These are phyloP conservation scores for Penicillium cosmopolitanum DNA, from an alignment of 495 filamentous ascomycete species.

Conservation along the genomic window DNA sequence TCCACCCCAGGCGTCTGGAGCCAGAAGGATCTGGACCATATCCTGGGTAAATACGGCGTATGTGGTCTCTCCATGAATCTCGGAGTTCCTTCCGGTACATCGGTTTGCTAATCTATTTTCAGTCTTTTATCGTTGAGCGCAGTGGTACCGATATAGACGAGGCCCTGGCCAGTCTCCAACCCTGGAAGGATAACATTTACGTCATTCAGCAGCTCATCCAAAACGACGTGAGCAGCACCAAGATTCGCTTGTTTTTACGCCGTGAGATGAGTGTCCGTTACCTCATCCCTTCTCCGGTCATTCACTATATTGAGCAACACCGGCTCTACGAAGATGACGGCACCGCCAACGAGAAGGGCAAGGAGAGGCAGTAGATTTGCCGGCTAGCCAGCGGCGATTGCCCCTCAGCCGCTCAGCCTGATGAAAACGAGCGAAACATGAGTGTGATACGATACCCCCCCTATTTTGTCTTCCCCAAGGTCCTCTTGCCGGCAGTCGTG, in stretches of 20 bases:
- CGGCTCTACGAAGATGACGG: constrained; percentile 72
- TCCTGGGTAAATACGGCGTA: constrained; percentile 80
- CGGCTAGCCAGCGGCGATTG: constrained; percentile 26
- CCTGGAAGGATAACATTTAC: constrained; percentile 78
- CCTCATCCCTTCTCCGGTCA: constrained; percentile 66
- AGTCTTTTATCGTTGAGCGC: constrained; percentile 86
- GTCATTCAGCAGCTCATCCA: constrained; percentile 88
- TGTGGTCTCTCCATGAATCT: constrained; percentile 16
- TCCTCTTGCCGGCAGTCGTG: constrained; percentile 11
- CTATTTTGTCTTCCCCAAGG: constrained; percentile 2
- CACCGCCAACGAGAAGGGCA: constrained; percentile 45
- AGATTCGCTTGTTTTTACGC: constrained; percentile 81
- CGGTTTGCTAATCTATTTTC: background rate
- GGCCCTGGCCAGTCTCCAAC: constrained; percentile 72
- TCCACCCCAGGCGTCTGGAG: constrained; percentile 77
- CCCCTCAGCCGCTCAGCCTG: constrained; percentile 4
- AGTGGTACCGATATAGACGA: constrained; percentile 88
- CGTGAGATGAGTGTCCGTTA: constrained; percentile 79
- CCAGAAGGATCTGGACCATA: constrained; percentile 79
- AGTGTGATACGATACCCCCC: constrained; percentile 36
- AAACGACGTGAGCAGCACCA: constrained; percentile 88
- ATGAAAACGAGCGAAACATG: constrained; percentile 25
- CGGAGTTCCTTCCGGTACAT: background rate
- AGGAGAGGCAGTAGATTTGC: constrained; percentile 26
- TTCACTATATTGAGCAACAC: constrained; percentile 78